A percentile compares a stretch with the other conserved stretches of the same genome.
These are phyloP conservation scores for Abrus pulchellus DNA, from an alignment of 306 rosid genomes.

Conservation along the genomic window DNA sequence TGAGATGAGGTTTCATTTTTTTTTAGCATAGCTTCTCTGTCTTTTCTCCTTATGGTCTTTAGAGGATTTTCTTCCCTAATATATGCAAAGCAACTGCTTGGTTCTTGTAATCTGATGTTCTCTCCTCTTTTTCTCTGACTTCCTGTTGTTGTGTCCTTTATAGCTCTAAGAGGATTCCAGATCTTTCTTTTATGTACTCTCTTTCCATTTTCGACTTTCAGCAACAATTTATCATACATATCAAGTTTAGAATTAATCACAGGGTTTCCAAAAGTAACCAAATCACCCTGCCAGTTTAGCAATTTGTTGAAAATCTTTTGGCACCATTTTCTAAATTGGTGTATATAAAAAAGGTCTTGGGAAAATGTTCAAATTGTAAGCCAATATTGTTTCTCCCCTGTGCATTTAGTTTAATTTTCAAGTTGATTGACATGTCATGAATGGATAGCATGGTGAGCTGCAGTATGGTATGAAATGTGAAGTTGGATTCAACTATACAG, in stretches of 20 bases:
- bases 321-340: constrained; percentile 18
- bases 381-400: constrained; percentile 17
- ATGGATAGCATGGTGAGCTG: constrained; percentile 37
- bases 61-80: constrained; percentile 5
- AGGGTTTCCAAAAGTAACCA: no score
- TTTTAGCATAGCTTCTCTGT: not conserved
- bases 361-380: constrained; percentile 38
- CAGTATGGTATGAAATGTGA: constrained; percentile 37
- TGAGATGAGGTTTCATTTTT: not conserved
- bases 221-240: not conserved
- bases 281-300: not conserved
- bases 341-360: constrained; percentile 13
- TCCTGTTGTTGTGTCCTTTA: constrained; percentile 9
- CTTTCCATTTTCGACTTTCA: not conserved
- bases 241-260: not conserved
- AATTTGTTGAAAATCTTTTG: constrained; percentile 22
- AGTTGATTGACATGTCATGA: constrained; percentile 39
- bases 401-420: constrained; percentile 12
- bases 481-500: constrained; percentile 63
- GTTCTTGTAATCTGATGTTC: constrained; percentile 7
- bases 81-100: constrained; percentile 15
- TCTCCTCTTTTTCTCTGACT: constrained; percentile 2
- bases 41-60: not conserved
- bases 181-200: not conserved
- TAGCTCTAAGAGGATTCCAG: not conserved